phyloP scores from a whole-genome alignment of 2,329 filamentous ascomycete genomes.

The Sporothrix brasiliensis region DNA sequence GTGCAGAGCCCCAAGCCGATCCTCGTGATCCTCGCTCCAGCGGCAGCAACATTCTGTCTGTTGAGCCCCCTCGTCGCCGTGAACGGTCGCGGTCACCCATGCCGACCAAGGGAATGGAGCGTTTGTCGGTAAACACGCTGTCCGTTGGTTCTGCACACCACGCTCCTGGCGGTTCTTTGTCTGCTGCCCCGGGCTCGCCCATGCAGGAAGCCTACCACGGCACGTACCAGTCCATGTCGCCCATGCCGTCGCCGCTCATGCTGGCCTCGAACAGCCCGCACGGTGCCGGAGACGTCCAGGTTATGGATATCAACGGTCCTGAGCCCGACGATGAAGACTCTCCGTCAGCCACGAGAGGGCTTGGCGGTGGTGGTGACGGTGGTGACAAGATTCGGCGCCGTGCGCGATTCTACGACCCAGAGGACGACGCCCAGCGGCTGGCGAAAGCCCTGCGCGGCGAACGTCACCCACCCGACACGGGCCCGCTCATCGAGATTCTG shows the following conservation, averaged over 20 bases:
- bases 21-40: constrained; percentile 37
- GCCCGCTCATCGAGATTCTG: constrained; percentile 78
- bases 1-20: constrained; percentile 15
- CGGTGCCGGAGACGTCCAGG: constrained; percentile 43
- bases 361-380: constrained; percentile 41
- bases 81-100: constrained; percentile 51
- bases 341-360: constrained; percentile 24
- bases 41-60: constrained; percentile 49
- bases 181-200: constrained; percentile 72
- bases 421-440: constrained; percentile 74
- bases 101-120: constrained; percentile 57
- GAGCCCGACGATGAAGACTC: constrained; percentile 51
- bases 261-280: constrained; percentile 56
- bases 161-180: constrained; percentile 48
- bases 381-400: constrained; percentile 58
- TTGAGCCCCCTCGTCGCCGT: constrained; percentile 44
- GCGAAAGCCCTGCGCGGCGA: constrained; percentile 73
- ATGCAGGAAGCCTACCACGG: constrained; percentile 90
- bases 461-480: constrained; percentile 64
- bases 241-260: constrained; percentile 84
- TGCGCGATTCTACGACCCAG: constrained; percentile 80
- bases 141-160: constrained; percentile 41
- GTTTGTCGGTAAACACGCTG: constrained; percentile 54
- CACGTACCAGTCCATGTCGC: constrained; percentile 91
- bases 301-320: constrained; percentile 57